These are phyloP conservation scores for Glomus cerebriforme DNA, from an alignment of 192 early-diverging fungal species.

Conservation along the genomic window DNA sequence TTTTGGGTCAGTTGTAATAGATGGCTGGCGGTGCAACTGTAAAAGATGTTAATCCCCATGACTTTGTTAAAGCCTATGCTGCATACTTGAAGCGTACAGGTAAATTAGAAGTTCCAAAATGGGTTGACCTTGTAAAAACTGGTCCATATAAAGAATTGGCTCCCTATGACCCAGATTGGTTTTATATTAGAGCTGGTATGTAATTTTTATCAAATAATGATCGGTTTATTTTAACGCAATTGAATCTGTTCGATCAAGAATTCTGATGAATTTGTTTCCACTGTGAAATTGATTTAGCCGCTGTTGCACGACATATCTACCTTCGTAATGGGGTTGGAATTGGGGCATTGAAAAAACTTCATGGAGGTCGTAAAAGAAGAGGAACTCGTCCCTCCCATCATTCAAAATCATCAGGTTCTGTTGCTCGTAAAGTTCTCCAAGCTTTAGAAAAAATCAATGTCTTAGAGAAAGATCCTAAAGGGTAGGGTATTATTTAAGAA, in stretches of 20 bases:
- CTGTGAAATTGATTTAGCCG: no score
- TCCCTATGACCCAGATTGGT: slow-evolving; percentile 99
- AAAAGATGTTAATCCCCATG: slow-evolving; percentile 95
- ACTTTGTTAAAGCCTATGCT: slow-evolving; percentile 97
- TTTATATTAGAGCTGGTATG: slow-evolving; percentile 92
- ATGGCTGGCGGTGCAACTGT: slow-evolving; percentile 69
- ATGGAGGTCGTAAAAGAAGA: slow-evolving; percentile 91
- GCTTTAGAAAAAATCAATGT: slow-evolving; percentile 98
- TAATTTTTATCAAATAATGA: background rate
- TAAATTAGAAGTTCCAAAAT: slow-evolving; percentile 98
- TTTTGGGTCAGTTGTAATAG: background rate
- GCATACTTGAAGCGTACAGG: slow-evolving; percentile 99
- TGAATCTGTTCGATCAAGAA: no score
- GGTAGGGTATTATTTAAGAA: slow-evolving; percentile 47
- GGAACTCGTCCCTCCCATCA: slow-evolving; percentile 93
- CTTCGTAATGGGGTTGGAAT: slow-evolving; percentile 92
- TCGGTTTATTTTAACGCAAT: no score
- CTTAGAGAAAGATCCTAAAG: slow-evolving; percentile 87
- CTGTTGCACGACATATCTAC: slow-evolving; percentile 98
- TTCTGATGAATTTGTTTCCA: no score
- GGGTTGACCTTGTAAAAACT: slow-evolving; percentile 99
- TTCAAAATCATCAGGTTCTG: slow-evolving; percentile 83
- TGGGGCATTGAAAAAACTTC: slow-evolving; percentile 91
- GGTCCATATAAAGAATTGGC: slow-evolving; percentile 95
- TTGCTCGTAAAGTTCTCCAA: slow-evolving; percentile 96